Percentiles rank a stretch among this genome's conserved stretches.
phyloP scores from a whole-genome alignment of 768 basidiomycete genomes.

The Lactarius hengduanensis region DNA sequence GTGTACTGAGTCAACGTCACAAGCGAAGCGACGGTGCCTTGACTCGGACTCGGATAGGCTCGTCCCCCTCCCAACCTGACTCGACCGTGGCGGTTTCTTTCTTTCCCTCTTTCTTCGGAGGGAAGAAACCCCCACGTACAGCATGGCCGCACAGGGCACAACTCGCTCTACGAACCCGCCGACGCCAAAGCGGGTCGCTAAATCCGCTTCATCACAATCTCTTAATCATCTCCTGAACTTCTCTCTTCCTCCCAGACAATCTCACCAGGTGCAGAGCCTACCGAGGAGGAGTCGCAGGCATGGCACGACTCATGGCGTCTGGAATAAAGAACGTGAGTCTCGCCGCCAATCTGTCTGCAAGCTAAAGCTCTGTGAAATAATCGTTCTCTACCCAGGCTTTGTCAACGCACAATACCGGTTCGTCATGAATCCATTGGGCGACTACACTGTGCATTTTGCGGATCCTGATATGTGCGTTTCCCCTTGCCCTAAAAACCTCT shows the following conservation, averaged over 20 bases:
- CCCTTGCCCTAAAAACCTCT: constrained; percentile 35
- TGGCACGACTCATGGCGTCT: constrained; percentile 59
- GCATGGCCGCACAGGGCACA: constrained; percentile 30
- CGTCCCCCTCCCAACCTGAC: constrained; percentile 22
- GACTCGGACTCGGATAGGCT: constrained; percentile 12
- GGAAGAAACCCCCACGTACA: constrained; percentile 43
- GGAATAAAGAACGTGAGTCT: constrained; percentile 90
- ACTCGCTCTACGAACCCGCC: constrained; percentile 35
- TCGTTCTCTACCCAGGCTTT: constrained; percentile 59
- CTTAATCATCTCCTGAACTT: constrained; percentile 92
- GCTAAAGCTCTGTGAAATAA: constrained; percentile 16
- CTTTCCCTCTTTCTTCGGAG: constrained; percentile 45
- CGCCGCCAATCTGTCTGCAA: constrained; percentile 1
- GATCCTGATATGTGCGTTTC: constrained; percentile 90
- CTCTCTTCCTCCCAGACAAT: constrained; percentile 83
- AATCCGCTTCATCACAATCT: constrained; percentile 67
- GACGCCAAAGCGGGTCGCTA: constrained; percentile 57
- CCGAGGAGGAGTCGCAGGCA: constrained; percentile 78
- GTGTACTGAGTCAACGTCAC: constrained; percentile 33
- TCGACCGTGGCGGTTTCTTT: constrained; percentile 34
- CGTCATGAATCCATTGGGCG: constrained; percentile 89
- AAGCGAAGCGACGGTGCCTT: background rate
- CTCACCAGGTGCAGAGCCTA: constrained; percentile 51
- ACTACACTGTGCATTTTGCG: constrained; percentile 93
- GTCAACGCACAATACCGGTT: constrained; percentile 97